Conservation (phyloP, 1,284 basidiomycete genomes). For the Rhodofomes roseus region DNA sequence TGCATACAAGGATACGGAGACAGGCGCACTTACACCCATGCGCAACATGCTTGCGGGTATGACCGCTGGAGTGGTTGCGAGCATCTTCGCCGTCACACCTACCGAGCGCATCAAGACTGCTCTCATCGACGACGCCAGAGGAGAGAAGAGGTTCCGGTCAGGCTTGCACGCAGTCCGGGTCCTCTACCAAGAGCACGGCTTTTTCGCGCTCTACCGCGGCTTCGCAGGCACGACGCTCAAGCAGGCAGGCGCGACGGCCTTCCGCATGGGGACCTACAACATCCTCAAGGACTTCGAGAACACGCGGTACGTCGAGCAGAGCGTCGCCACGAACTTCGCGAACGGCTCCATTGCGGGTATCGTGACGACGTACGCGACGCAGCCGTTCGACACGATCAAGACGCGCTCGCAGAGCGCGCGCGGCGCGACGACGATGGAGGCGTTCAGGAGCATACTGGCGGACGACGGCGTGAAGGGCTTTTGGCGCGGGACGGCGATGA, state of each 20-base stretch:
- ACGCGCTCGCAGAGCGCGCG: background rate
- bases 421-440: background rate
- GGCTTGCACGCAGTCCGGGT: background rate
- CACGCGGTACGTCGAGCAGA: background rate
- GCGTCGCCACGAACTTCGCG: background rate
- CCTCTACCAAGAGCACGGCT: background rate
- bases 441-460: background rate
- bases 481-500: background rate
- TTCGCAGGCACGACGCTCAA: background rate
- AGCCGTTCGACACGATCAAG: constrained; percentile 1
- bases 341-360: background rate
- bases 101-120: background rate
- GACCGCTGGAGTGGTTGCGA: background rate
- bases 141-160: background rate
- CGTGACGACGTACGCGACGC: background rate
- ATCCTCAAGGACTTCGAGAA: background rate
- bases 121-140: background rate
- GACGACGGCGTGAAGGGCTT: background rate
- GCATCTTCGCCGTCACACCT: background rate
- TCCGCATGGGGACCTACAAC: background rate
- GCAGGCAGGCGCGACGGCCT: background rate
- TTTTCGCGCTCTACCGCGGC: background rate
- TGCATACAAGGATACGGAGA: background rate
- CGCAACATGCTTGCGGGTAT: background rate
- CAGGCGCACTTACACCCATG: background rate